Evolutionary conservation across 768 basidiomycete species (phyloP).

Genomic region (Boletus insuetus): DNA sequence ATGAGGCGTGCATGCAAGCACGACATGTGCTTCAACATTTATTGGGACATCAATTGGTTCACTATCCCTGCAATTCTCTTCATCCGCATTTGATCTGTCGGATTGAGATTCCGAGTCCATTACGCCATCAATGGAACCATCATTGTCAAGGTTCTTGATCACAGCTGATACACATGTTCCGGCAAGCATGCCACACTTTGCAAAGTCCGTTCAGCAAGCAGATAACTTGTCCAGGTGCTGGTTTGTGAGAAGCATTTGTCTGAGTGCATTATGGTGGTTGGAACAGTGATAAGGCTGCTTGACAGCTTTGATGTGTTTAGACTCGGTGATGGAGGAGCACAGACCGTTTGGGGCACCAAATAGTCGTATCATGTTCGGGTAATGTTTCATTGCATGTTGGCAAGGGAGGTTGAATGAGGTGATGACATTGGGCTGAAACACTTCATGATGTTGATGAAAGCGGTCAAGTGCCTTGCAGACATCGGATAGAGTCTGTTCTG

Average conservation of each 20-base stretch:
- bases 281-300: background rate
- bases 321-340: background rate
- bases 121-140: too few species aligned
- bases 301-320: background rate
- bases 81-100: too few species aligned
- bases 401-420: background rate
- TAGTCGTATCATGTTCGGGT: background rate
- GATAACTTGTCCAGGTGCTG: background rate
- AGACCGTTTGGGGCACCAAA: background rate
- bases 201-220: background rate
- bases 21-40: background rate
- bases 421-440: background rate
- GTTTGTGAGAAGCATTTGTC: background rate
- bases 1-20: background rate
- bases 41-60: too few species aligned
- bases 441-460: background rate
- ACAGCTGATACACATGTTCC: background rate
- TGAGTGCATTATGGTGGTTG: background rate
- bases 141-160: too few species aligned
- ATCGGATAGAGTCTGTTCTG: fast-evolving
- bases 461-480: background rate
- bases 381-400: background rate
- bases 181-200: background rate
- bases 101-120: too few species aligned
- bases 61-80: too few species aligned